Base-by-base conservation (phyloP, 805 yeast species). In the Starmerella powellii region DNA sequence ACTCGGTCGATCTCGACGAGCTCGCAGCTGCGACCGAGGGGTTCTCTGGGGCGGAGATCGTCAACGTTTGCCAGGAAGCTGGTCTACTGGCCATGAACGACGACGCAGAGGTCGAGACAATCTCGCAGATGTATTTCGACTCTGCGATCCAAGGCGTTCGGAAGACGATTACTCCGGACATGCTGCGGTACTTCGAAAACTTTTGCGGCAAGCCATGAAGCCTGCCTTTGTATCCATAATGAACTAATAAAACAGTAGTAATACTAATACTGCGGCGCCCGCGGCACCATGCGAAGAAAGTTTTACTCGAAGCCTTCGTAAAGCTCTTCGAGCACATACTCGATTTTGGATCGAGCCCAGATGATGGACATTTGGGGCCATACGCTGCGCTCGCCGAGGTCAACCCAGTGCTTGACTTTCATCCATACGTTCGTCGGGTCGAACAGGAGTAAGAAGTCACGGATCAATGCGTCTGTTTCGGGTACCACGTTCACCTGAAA, bases 31-130 rank as follows among this genome's bases (percentile, higher is more conserved):
- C 63, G 5, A 82, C 95, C 0, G 88, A 80, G 0, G 97, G 98
- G 0, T 86, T 94, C 56, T 86, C 96, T 0, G 99, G 99, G 29
- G 95, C 97, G 0, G 98, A 91, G 60, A 83, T 91, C 30, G 94
- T 87, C 0, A 68, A 86, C 17, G 60, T 88, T 17, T 84, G 95
- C 54, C 97, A 87, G 59, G 96, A 88, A 60, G 95, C 97, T 0
- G 98, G 98, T 2, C 63, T 91, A 11, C 74, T 81, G n/a, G 95
- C 97, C 0, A 77, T 91, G 44, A 85, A 84, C 79, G 95, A 84
- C 51, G 63, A 81, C 48, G 60, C 71, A 5, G 63, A 74, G 3
- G 53, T 53, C 15, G 47, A 34, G 31, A 50, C 52, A 6, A 93
- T 87, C 0, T 59, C 61, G n/a, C 67, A 65, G 46, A 64, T 65